Conservation (phyloP, 805 yeast genomes). For the Barnettozyma pratensis region DNA sequence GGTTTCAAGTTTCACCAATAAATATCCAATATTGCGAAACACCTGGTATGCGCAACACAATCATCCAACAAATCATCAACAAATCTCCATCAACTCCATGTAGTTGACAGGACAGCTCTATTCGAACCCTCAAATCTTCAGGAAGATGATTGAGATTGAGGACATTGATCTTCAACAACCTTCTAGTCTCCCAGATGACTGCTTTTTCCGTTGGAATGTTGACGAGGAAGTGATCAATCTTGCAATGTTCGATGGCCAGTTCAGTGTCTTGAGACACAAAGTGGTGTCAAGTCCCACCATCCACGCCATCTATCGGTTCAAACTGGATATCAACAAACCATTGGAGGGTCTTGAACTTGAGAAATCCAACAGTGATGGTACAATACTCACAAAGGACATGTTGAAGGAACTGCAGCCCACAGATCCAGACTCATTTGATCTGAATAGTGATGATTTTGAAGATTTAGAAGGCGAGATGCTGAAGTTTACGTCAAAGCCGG, state of each 20-base stretch:
- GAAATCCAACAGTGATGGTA: slow-evolving; percentile 12
- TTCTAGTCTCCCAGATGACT: background rate
- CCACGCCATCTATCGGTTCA: slow-evolving; percentile 29
- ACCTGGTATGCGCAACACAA: too few species aligned
- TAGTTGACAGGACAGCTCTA: too few species aligned
- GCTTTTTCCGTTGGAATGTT: slow-evolving; percentile 8
- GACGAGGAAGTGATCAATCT: background rate
- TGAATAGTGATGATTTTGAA: slow-evolving; percentile 18
- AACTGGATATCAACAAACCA: slow-evolving; percentile 14
- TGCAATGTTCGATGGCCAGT: slow-evolving; percentile 6
- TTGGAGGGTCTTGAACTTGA: slow-evolving; percentile 15
- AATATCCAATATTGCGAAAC: too few species aligned
- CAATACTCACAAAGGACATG: slow-evolving; percentile 14
- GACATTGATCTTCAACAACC: background rate
- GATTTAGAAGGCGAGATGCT: slow-evolving; percentile 19
- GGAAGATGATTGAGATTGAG: slow-evolving; percentile 4
- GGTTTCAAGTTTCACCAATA: too few species aligned
- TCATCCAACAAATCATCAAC: too few species aligned
- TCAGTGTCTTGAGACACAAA: slow-evolving; percentile 30
- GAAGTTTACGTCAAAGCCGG: slow-evolving; percentile 9
- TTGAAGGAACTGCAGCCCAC: slow-evolving; percentile 17
- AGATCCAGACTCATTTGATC: slow-evolving; percentile 20
- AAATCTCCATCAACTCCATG: too few species aligned
- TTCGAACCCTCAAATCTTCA: too few species aligned
- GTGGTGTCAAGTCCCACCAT: slow-evolving; percentile 38